phyloP scores from a whole-genome alignment of 305 asterid species.

The Fraxinus baroniana region DNA sequence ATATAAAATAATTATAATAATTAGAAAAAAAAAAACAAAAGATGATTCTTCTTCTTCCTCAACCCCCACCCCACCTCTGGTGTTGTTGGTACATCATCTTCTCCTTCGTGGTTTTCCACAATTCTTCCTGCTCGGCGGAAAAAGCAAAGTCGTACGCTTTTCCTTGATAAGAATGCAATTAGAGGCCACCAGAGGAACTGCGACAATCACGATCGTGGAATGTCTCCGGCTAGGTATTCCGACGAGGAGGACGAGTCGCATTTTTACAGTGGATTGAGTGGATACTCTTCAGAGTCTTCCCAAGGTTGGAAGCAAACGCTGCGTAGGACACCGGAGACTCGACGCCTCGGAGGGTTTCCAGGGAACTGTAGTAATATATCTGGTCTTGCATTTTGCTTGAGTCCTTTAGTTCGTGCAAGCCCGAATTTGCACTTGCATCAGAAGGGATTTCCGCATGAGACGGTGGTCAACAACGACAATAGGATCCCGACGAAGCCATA shows the following conservation, averaged over 20 bases:
- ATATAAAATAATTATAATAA: too few species aligned
- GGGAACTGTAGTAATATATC: too few species aligned
- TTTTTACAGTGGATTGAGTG: conserved; percentile 48
- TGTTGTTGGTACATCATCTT: conserved; percentile 12
- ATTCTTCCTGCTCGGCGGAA: conserved; percentile 44
- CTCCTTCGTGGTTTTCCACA: conserved; percentile 58
- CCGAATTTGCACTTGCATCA: too few species aligned
- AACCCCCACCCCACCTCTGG: neutral
- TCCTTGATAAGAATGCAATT: conserved; percentile 39
- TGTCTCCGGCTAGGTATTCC: conserved; percentile 66
- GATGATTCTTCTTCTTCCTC: too few species aligned
- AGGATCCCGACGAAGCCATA: conserved; percentile 48
- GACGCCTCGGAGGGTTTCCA: too few species aligned
- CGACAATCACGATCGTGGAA: conserved; percentile 54
- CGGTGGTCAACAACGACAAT: conserved; percentile 43
- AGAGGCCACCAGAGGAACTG: conserved; percentile 25
- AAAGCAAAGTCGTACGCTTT: conserved; percentile 46
- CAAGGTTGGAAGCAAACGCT: conserved; percentile 17
- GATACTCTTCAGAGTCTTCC: conserved; percentile 58
- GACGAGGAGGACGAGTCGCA: conserved; percentile 58
- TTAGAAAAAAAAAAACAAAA: too few species aligned
- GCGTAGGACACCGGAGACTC: too few species aligned
- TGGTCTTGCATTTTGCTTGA: too few species aligned
- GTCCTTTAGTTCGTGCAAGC: too few species aligned
- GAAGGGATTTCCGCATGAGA: neutral